A percentile compares a stretch with the other conserved stretches of the same genome.
Evolutionary conservation across 2,329 filamentous ascomycete species (phyloP).

Genomic region (Hypoxylon sp.): DNA sequence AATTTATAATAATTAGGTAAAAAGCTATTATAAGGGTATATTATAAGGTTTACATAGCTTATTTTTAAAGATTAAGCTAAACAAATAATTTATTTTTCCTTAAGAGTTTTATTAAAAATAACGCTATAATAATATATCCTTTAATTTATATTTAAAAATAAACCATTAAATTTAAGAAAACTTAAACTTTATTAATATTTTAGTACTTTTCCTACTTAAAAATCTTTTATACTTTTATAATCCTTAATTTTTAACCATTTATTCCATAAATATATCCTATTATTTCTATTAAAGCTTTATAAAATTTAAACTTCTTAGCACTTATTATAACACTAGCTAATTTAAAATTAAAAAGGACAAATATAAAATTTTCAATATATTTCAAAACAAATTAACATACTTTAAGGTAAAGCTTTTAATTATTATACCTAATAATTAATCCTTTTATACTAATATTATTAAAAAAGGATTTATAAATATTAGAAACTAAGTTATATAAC

Average conservation of each 20-base stretch:
- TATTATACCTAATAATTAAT: too few species aligned
- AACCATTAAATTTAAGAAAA: background rate
- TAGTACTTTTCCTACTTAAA: background rate
- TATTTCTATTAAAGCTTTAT: background rate
- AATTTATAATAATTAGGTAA: too few species aligned
- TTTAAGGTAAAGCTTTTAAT: too few species aligned
- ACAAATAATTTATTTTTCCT: background rate
- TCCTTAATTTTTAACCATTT: background rate
- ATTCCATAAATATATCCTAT: background rate
- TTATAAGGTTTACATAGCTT: background rate
- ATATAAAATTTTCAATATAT: too few species aligned
- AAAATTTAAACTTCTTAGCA: too few species aligned
- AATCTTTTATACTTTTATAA: background rate
- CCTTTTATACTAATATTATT: too few species aligned
- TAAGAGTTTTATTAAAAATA: background rate
- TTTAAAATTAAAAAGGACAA: too few species aligned
- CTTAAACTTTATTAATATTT: background rate
- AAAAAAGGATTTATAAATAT: too few species aligned
- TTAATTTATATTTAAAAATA: slow-evolving; percentile 5
- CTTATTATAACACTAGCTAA: too few species aligned
- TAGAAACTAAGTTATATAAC: too few species aligned
- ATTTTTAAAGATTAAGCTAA: background rate
- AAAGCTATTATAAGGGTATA: too few species aligned
- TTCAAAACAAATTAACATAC: too few species aligned
- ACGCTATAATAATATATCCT: background rate